Conservation (phyloP, 2,329 filamentous ascomycete species). For the Colletotrichum spaethianum region DNA sequence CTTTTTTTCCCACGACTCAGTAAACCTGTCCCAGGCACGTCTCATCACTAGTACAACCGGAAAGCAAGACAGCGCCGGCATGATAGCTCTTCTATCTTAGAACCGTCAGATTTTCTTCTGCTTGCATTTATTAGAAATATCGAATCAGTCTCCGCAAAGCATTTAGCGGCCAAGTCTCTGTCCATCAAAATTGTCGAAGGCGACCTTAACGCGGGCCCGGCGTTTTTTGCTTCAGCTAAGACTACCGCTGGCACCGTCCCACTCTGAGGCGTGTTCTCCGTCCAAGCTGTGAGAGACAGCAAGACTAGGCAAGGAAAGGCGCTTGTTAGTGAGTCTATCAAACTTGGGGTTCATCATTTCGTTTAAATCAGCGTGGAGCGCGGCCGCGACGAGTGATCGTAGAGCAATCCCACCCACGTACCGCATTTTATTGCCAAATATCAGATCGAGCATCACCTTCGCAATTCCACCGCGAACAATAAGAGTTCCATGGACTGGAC, state of each 20-base stretch:
- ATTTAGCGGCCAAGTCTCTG: conserved; percentile 55
- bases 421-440: conserved; percentile 76
- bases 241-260: conserved; percentile 42
- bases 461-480: conserved; percentile 55
- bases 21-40: conserved; percentile 43
- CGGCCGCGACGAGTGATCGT: conserved; percentile 61
- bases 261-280: conserved; percentile 73
- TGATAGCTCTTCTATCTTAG: conserved; percentile 55
- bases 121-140: conserved; percentile 73
- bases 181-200: conserved; percentile 68
- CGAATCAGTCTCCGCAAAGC: conserved; percentile 62
- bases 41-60: conserved; percentile 64
- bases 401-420: conserved; percentile 65
- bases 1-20: too few species aligned
- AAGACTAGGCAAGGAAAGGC: conserved; percentile 64
- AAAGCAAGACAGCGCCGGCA: conserved; percentile 61
- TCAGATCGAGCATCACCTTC: conserved; percentile 72
- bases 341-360: conserved; percentile 70
- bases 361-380: conserved; percentile 76
- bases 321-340: conserved; percentile 71
- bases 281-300: conserved; percentile 58
- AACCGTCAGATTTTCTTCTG: conserved; percentile 57
- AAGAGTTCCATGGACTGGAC: conserved; percentile 69
- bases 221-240: conserved; percentile 62
- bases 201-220: conserved; percentile 63